Conservation (phyloP, 371 early-diverging fungal species). For the Zychaea mexicana region DNA sequence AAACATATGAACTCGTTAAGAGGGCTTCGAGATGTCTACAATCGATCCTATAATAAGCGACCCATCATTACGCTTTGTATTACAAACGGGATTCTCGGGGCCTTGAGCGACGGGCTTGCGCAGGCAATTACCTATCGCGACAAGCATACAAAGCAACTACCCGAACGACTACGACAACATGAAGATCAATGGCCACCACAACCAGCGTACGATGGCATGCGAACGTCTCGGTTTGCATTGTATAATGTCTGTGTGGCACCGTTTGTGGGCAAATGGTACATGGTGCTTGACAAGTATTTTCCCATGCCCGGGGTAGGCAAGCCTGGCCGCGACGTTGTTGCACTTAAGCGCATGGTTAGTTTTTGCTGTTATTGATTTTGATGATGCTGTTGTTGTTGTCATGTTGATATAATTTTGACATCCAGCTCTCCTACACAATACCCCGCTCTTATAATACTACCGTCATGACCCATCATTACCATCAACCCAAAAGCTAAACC, state of each 20-base stretch:
- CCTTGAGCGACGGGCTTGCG: constrained; percentile 69
- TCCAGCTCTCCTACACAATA: no score
- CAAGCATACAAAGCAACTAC: constrained; percentile 17
- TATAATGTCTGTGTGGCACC: constrained; percentile 81
- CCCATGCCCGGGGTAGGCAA: constrained; percentile 50
- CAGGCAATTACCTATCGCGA: constrained; percentile 56
- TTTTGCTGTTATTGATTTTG: neutral
- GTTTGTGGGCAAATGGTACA: constrained; percentile 74
- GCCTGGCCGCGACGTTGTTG: constrained; percentile 24
- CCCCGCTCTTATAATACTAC: no score
- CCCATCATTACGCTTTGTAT: constrained; percentile 72
- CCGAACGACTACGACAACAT: constrained; percentile 12
- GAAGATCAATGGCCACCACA: constrained; percentile 16
- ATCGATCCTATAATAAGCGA: constrained; percentile 49
- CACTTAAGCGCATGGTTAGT: constrained; percentile 47
- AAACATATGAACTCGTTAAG: constrained; percentile 32
- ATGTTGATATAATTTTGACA: no score
- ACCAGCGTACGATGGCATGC: constrained; percentile 31
- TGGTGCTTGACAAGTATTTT: constrained; percentile 64
- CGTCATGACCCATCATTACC: no score
- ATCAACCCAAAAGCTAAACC: no score
- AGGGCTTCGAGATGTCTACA: constrained; percentile 41
- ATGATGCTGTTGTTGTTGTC: no score
- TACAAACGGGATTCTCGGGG: constrained; percentile 73
- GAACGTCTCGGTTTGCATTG: constrained; percentile 62